These are phyloP conservation scores for Xylaria nigripes DNA, from an alignment of 495 filamentous ascomycete genomes.

Conservation along the genomic window DNA sequence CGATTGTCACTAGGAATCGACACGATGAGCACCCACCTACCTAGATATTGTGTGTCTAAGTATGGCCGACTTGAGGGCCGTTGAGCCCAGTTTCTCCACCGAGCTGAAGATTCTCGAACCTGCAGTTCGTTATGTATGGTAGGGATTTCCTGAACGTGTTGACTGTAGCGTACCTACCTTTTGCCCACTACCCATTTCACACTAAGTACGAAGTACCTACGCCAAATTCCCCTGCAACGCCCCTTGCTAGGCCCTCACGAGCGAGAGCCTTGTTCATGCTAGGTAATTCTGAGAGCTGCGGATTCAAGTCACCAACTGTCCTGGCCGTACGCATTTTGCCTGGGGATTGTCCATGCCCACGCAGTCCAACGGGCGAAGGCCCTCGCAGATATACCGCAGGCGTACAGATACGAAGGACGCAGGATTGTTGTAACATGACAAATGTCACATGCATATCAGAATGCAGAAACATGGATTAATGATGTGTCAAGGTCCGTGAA, in stretches of 20 bases:
- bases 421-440: slow-evolving; percentile 14
- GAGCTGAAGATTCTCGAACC: background rate
- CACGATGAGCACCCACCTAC: background rate
- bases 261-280: slow-evolving; percentile 4
- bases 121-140: background rate
- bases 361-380: no score
- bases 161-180: background rate
- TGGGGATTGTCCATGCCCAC: no score
- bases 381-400: background rate
- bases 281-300: background rate
- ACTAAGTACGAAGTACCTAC: no score
- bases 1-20: background rate
- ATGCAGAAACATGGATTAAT: slow-evolving; percentile 3
- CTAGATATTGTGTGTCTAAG: no score
- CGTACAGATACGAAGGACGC: slow-evolving; percentile 8
- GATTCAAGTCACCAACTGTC: background rate
- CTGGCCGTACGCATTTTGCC: background rate
- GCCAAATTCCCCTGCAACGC: slow-evolving; percentile 2
- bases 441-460: slow-evolving; percentile 13
- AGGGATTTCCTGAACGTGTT: slow-evolving; percentile 3
- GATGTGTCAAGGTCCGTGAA: background rate
- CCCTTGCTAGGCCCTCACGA: background rate
- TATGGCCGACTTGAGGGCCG: background rate
- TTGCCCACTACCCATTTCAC: background rate
- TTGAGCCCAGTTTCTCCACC: background rate